Evolutionary conservation across 441 rosid genomes (phyloP).

Genomic region (Syzygium syzygioides): DNA sequence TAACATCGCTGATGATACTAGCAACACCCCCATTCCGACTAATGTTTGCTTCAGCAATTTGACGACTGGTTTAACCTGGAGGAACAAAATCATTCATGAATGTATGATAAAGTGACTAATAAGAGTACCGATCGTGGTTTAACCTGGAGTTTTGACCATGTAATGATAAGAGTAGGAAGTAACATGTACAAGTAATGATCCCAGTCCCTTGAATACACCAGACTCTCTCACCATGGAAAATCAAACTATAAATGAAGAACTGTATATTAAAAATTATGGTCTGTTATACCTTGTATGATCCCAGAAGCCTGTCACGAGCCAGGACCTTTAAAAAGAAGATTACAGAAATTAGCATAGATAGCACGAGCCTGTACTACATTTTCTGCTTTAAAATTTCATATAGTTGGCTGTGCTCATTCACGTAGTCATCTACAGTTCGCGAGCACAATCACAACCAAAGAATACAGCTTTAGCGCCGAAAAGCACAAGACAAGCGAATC

Average conservation of each 20-base stretch:
- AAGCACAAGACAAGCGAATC: not conserved
- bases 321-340: constrained; percentile 46
- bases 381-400: not conserved
- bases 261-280: not conserved
- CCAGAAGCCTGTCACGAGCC: constrained; percentile 90
- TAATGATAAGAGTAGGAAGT: not conserved
- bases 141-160: not conserved
- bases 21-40: constrained; percentile 72
- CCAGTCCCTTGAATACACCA: not conserved
- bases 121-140: not conserved
- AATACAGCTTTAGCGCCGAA: not conserved
- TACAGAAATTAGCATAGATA: not conserved
- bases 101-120: not conserved
- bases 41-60: constrained; percentile 84
- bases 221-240: not conserved
- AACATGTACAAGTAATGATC: not conserved
- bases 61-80: constrained; percentile 84
- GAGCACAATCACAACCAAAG: not conserved
- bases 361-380: not conserved
- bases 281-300: constrained; percentile 73
- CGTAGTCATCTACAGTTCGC: not conserved
- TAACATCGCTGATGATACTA: constrained; percentile 54
- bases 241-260: not conserved
- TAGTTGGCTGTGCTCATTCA: not conserved
- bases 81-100: not conserved